Evolutionary conservation across 2,329 filamentous ascomycete genomes (phyloP).

Genomic region (Cladosporium sp.): DNA sequence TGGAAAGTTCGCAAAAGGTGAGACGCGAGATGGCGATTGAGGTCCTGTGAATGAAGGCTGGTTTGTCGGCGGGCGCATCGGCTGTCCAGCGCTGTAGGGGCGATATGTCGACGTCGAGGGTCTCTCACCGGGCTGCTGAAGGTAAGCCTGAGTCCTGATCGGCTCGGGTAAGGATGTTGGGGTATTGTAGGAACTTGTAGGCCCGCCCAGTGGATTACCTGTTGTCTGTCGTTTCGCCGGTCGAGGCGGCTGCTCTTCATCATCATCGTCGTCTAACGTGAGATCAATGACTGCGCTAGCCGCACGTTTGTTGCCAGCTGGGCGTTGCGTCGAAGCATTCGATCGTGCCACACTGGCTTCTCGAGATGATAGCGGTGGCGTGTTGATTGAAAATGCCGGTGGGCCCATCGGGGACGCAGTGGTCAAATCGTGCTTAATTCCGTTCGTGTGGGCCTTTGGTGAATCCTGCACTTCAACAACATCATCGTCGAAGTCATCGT

Average conservation of each 20-base stretch:
- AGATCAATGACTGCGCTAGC: conserved; percentile 44
- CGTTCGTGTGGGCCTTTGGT: conserved; percentile 18
- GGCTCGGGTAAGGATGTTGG: conserved; percentile 9
- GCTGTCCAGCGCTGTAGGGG: conserved; percentile 7
- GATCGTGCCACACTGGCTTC: conserved; percentile 36
- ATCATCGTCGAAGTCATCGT: conserved; percentile 40
- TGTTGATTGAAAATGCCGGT: conserved; percentile 25
- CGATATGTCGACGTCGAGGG: background rate
- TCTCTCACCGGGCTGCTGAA: conserved; percentile 9
- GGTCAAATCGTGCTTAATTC: conserved; percentile 26
- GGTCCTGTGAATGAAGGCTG: conserved; percentile 6
- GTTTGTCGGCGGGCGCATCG: background rate
- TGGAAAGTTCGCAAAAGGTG: background rate
- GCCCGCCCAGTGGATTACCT: conserved; percentile 13
- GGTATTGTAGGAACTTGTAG: conserved; percentile 13
- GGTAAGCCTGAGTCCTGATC: conserved; percentile 8
- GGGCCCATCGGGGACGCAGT: conserved; percentile 3
- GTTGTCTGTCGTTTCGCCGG: conserved; percentile 30
- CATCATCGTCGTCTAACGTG: conserved; percentile 47
- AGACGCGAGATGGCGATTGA: conserved; percentile 5
- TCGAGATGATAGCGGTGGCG: conserved; percentile 44
- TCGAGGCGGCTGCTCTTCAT: conserved; percentile 34
- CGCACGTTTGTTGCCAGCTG: conserved; percentile 39
- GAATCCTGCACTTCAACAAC: conserved; percentile 40
- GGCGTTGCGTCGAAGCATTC: conserved; percentile 26